Evolutionary conservation across 257 asterid genomes (phyloP), one percentile per base, ranked within the genome.

Genomic region (Handroanthus guayacan): DNA sequence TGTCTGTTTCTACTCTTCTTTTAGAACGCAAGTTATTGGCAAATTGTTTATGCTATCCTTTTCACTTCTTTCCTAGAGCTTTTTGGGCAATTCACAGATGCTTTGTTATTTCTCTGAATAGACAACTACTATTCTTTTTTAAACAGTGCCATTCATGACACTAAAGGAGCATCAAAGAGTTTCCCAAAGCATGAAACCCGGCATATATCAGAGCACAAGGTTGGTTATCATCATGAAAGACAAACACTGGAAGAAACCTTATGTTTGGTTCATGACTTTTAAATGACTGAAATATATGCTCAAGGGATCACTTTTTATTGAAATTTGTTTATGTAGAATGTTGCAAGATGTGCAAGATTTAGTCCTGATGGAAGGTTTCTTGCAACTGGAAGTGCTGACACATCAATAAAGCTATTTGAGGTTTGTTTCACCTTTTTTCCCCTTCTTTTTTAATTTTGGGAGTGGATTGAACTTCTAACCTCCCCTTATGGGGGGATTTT

Each of bases 191-290:
- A 90, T 67, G 97, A 92, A 82, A 79, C 88, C 14, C 86, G 93
- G 14, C 89, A 87, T 67, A 83, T 92, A 78, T 90, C 97, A 63
- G 97, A 92, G 78, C 97, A 92, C 91, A 92, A 92, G 96, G 97
- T 92, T 73, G 52, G 85, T 25, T 47, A 71, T 71, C 77, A 50
- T 57, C 66, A 38, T 58, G 50, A 57, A 66, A 74, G 48, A 50
- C 77, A 65, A 75, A 54, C 78, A 61, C 56, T 72, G 67, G 71
- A 67, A 57, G 16, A 36, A 64, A 45, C 43, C 31, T 70, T 63
- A 54, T 69, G 11, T 72, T 75, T 70, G 20, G 62, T 39, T 80
- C 39, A 67, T 17, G 52, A 57, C 25, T 62, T 45, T n/a, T 36
- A 48, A 48, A 51, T 43, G 65, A 69, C 60, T 41, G 72, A 20